Base-by-base conservation (phyloP, 371 early-diverging fungal genomes). In the Mortierella sp. region DNA sequence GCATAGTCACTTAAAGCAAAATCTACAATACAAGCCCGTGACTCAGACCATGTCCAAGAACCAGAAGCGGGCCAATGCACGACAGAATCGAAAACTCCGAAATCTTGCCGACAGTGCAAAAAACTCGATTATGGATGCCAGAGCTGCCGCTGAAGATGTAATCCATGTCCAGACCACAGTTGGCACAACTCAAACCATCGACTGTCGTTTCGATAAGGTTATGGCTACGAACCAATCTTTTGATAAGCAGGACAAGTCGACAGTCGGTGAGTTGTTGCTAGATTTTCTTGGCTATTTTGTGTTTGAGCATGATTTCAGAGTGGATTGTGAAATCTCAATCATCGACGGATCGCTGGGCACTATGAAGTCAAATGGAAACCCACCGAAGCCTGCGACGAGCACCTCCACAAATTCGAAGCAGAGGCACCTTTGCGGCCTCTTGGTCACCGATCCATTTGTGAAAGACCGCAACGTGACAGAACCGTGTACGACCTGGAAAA, bases 371-470 rank as follows among this genome's bases (percentile, higher is more conserved):
- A 15, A 4, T 43, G 43, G 15, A 15, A 43, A 43, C 2, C 10
- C 43, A 13, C 7, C 37, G 4, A 37, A 4, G 4, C 10, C 7
- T 10, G 37, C 37, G 37, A 37, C 37, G 10, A 10, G 37, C 4
- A 37, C 10, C 37, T 43, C 43, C 43, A 15, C 26, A 51, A 51
- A 23, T 4, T 23, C 15, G 26, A 12, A 28, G 43, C 0, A 22
- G 7, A n/a, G 0, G 17, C 10, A 31, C 42, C 12, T 28, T 19
- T 7, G 29, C 15, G 55, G 66, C 7, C 43, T 57, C 23, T n/a
- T 43, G 22, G 66, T 66, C 34, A 28, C 28, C 22, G 67, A 67
- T 35, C 53, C 68, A 9, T 60, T 60, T 31, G 53, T 53, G 9
- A 7, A 10, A 17, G 57, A 66, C 15, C 47, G 45, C 7, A 66